phyloP scores from a whole-genome alignment of 2,329 filamentous ascomycete species.

The Verticillium tricorpus region DNA sequence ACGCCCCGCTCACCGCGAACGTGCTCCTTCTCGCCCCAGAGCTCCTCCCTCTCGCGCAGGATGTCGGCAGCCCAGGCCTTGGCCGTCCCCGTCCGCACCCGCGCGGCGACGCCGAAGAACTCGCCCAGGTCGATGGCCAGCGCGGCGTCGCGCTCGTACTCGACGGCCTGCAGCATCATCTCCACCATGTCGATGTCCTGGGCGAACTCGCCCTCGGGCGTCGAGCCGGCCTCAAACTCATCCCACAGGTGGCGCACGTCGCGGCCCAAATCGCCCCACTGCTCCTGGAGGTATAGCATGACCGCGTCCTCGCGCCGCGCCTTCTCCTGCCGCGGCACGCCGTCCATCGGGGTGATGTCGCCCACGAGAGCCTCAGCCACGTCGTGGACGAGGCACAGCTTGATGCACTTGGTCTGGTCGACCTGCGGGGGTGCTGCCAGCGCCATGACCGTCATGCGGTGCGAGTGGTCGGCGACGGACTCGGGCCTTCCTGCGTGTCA shows the following conservation, averaged over 20 bases:
- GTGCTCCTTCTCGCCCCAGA: not conserved
- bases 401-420: not conserved
- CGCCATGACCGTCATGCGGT: not conserved
- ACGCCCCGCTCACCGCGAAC: not conserved
- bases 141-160: not conserved
- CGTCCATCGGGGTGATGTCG: not conserved
- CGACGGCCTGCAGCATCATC: not conserved
- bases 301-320: not conserved
- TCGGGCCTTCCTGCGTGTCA: not conserved
- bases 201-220: not conserved
- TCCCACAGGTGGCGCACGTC: not conserved
- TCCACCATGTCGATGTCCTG: constrained; percentile 1
- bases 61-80: not conserved
- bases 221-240: not conserved
- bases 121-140: not conserved
- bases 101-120: not conserved
- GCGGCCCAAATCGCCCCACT: not conserved
- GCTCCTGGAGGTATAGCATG: not conserved
- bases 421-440: not conserved
- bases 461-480: not conserved
- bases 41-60: not conserved
- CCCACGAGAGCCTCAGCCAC: constrained; percentile 1
- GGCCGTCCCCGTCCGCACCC: not conserved
- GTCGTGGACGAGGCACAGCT: not conserved
- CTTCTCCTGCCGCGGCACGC: not conserved